Evolutionary conservation across 805 yeast genomes (phyloP), one percentile per base, ranked within the genome.

Genomic region (Lachancea sp.): DNA sequence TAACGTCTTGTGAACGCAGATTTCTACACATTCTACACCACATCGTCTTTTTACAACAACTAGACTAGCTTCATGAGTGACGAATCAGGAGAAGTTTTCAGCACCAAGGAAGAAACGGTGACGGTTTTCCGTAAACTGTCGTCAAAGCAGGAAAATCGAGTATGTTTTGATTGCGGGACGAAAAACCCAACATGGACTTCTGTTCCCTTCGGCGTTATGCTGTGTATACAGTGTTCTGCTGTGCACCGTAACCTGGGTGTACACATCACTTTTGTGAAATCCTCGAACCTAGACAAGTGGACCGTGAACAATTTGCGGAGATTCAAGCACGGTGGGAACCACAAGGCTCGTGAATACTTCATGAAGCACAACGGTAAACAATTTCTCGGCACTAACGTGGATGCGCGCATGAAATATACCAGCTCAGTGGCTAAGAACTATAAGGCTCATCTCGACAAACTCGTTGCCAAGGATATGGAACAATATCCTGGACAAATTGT

Each of bases 101-200:
- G 88, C 36, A 66, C 79, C 41, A 81, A 81, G 59, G 89, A 82
- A 54, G 85, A 83, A 56, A 82, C 82, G 43, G 74, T 74, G 38
- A 73, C 73, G 41, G 77, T 87, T 52, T 87, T 87, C 59, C 70
- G 71, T 42, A 73, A 76, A 62, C 70, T 86, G 54, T 76, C 78
- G 56, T 48, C 59, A 70, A 82, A 65, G 72, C 80, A 80, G 20
- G 85, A 88, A 38, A 90, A 90, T 71, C 82, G 82, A 58, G 78
- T 74, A 32, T 93, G 99, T 68, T 91, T 93, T 68, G 99, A 93
- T 63, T 93, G 99, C 67, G 77, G 84, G 43, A 85, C 90, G 56
- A 88, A 85, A 62, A 90, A 90, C 64, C 98, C 99, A 31, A 88
- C 98, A 0, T 93, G 99, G 99, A 87, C 99, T 3, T 91, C 98